Conservation (phyloP, 2,329 filamentous ascomycete species). For the Ophiostoma piceae region DNA sequence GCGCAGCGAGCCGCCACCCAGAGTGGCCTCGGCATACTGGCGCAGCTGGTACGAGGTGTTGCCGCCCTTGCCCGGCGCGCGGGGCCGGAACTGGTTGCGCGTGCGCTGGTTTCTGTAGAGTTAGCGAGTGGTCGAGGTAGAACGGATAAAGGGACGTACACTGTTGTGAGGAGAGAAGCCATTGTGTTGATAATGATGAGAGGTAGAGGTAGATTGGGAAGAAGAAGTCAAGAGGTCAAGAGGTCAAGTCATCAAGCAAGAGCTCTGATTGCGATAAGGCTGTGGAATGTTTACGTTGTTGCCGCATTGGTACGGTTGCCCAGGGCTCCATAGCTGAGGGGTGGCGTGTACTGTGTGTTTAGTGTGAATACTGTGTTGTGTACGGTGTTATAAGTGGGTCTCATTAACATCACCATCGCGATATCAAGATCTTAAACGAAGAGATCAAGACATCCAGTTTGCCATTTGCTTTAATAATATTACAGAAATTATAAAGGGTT, state of each 20-base stretch:
- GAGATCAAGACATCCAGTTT: no score
- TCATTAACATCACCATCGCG: background rate
- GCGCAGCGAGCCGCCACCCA: constrained; percentile 87
- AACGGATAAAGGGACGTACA: constrained; percentile 30
- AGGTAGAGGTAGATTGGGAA: no score
- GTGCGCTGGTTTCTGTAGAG: constrained; percentile 71
- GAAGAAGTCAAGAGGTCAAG: background rate
- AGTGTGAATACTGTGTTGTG: background rate
- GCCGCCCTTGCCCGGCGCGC: constrained; percentile 77
- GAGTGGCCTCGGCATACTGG: constrained; percentile 95
- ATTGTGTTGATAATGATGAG: constrained; percentile 19
- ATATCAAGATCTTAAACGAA: background rate
- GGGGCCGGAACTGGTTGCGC: constrained; percentile 85
- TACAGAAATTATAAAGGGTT: no score
- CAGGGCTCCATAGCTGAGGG: constrained; percentile 18
- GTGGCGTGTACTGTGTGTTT: background rate
- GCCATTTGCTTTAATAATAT: no score
- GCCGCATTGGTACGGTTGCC: constrained; percentile 27
- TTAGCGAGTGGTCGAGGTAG: background rate
- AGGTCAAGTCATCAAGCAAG: background rate
- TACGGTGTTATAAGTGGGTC: background rate
- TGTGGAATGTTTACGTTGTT: constrained; percentile 27
- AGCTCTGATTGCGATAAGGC: constrained; percentile 4
- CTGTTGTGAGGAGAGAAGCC: constrained; percentile 30
- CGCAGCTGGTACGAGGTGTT: constrained; percentile 83